Evolutionary conservation across 345 rosid genomes (phyloP).

Genomic region (Litchi chinensis): DNA sequence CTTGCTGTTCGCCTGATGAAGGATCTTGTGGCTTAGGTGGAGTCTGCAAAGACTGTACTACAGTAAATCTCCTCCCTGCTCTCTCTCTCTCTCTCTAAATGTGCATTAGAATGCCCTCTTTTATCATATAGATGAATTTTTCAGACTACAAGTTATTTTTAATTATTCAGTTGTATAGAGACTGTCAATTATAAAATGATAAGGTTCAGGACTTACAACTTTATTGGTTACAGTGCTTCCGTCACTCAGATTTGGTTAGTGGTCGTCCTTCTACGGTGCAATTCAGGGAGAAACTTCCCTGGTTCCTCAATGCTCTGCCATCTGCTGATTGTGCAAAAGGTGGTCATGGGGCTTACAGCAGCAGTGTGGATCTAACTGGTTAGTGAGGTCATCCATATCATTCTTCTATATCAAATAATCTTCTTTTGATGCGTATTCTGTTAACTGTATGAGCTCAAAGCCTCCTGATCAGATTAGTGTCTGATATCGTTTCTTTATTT

Average conservation of each 20-base stretch:
- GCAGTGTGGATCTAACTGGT: conserved; percentile 81
- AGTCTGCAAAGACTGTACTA: conserved; percentile 88
- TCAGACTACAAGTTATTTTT: conserved; percentile 7
- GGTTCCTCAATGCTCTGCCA: conserved; percentile 91
- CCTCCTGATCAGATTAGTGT: conserved; percentile 8
- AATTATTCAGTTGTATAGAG: conserved; percentile 7
- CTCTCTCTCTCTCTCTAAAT: conserved; percentile 20
- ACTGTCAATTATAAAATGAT: not conserved
- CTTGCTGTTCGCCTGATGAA: conserved; percentile 81
- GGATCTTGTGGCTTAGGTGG: conserved; percentile 72
- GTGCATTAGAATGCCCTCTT: not conserved
- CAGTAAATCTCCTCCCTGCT: conserved; percentile 48
- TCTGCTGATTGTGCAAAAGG: conserved; percentile 99
- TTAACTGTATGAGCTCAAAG: not conserved
- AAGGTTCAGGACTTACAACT: conserved; percentile 27
- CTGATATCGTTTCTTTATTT: conserved; percentile 1
- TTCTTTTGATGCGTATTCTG: conserved; percentile 24
- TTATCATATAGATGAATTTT: not conserved
- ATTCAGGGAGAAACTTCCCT: conserved; percentile 85
- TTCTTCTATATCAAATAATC: not conserved
- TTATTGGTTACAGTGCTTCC: conserved; percentile 75
- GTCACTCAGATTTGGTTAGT: conserved; percentile 68
- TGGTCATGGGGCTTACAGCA: conserved; percentile 95
- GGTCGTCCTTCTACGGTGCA: conserved; percentile 79
- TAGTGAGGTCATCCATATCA: conserved; percentile 26